phyloP scores from a whole-genome alignment of 148 eudicot genomes.

The Rhododendron griersonianum region DNA sequence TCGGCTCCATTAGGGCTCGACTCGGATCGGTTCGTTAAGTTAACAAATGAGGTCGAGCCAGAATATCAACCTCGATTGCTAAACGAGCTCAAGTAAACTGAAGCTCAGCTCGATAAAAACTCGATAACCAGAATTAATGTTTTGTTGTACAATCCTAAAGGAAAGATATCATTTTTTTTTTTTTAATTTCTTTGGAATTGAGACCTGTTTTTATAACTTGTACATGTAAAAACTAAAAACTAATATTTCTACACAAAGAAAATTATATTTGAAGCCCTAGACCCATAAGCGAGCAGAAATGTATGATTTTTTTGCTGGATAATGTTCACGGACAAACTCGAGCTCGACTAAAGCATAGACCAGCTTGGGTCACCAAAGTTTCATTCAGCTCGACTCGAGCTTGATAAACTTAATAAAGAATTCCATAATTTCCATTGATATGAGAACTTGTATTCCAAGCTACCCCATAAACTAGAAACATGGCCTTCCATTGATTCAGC shows the following conservation, averaged over 20 bases:
- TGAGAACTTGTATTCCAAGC: too few species aligned
- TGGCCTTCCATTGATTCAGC: too few species aligned
- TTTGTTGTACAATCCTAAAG: neutral
- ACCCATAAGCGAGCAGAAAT: too few species aligned
- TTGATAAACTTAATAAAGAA: neutral
- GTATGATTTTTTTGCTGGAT: neutral
- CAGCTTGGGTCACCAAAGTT: too few species aligned
- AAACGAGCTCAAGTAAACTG: neutral
- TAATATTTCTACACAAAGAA: too few species aligned
- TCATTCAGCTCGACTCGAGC: neutral
- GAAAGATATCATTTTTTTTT: too few species aligned
- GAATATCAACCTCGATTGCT: neutral
- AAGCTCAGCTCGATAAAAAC: neutral
- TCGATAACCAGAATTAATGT: neutral
- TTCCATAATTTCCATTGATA: too few species aligned
- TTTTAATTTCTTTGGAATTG: neutral
- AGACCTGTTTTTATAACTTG: neutral
- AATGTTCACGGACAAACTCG: neutral
- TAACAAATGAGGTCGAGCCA: neutral
- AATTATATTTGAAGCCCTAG: too few species aligned
- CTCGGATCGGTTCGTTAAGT: neutral
- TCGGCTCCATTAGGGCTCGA: neutral
- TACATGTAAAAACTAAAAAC: too few species aligned
- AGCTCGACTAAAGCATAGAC: neutral
- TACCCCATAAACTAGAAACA: too few species aligned